Conservation (phyloP, 2,329 filamentous ascomycete genomes). For the Grosmannia serpens region DNA sequence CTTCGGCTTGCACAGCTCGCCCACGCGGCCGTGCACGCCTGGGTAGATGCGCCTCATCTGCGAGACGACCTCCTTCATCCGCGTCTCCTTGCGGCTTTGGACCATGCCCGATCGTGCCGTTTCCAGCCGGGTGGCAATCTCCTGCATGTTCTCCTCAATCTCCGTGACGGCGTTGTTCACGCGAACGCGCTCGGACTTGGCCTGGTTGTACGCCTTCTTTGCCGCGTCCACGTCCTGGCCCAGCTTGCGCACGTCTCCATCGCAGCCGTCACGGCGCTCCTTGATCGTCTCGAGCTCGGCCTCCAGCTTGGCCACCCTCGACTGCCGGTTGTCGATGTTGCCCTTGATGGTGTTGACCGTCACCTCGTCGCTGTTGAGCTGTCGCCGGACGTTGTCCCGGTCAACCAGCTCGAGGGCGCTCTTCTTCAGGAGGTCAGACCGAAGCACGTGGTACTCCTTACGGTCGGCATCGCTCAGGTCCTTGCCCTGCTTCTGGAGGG, state of each 20-base stretch:
- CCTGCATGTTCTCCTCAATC: constrained; percentile 81
- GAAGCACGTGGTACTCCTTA: constrained; percentile 78
- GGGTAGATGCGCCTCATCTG: constrained; percentile 84
- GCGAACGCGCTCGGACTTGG: constrained; percentile 73
- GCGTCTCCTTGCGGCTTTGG: constrained; percentile 70
- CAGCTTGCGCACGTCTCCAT: constrained; percentile 53
- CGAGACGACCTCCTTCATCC: constrained; percentile 71
- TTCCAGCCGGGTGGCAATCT: constrained; percentile 66
- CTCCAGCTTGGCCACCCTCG: constrained; percentile 61
- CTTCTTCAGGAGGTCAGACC: constrained; percentile 72
- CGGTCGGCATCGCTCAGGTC: constrained; percentile 77
- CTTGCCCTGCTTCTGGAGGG: constrained; percentile 75
- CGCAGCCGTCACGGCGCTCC: constrained; percentile 54
- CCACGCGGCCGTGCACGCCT: constrained; percentile 80
- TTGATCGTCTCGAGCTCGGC: constrained; percentile 57
- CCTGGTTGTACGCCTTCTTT: constrained; percentile 79
- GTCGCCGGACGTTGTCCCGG: constrained; percentile 75
- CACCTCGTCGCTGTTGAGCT: constrained; percentile 83
- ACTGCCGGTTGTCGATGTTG: constrained; percentile 70
- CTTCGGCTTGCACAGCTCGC: constrained; percentile 88
- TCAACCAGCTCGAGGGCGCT: constrained; percentile 72
- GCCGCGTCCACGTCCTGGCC: constrained; percentile 70
- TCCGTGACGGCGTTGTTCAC: constrained; percentile 76
- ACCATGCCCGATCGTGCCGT: constrained; percentile 78
- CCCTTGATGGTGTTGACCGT: constrained; percentile 81